phyloP scores from a whole-genome alignment of 495 filamentous ascomycete species.

The Aspergillus cristatus region DNA sequence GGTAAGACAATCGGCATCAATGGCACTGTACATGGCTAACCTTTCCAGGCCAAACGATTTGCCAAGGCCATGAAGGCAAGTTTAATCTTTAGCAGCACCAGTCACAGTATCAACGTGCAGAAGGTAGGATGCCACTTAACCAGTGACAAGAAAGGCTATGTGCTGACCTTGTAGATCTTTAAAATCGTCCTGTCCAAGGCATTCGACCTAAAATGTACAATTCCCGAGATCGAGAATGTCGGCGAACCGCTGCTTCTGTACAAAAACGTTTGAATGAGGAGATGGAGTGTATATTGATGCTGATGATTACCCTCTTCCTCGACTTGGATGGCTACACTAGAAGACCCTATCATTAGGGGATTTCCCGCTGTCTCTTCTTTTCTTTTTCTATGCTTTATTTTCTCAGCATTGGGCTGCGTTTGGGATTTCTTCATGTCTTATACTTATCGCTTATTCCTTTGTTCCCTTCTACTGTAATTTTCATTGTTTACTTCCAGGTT shows the following conservation, averaged over 20 bases:
- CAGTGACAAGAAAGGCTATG: not conserved
- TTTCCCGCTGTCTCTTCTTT: constrained; percentile 14
- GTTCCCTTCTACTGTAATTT: constrained; percentile 11
- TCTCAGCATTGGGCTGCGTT: constrained; percentile 21
- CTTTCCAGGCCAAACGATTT: constrained; percentile 86
- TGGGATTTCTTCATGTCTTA: constrained; percentile 11
- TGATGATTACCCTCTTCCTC: constrained; percentile 23
- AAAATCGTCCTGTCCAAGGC: constrained; percentile 98
- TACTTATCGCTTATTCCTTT: constrained; percentile 12
- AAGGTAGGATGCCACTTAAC: constrained; percentile 52
- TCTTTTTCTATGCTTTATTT: constrained; percentile 10
- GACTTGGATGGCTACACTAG: constrained; percentile 5
- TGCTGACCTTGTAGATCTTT: constrained; percentile 66
- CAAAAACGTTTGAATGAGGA: constrained; percentile 52
- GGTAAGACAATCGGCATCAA: no score
- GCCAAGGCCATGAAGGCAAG: constrained; percentile 97
- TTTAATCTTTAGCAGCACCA: constrained; percentile 96
- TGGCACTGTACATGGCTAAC: no score
- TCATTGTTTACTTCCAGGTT: constrained; percentile 7
- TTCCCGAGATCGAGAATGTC: constrained; percentile 95
- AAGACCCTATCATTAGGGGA: constrained; percentile 7
- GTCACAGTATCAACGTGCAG: constrained; percentile 98
- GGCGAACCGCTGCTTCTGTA: constrained; percentile 96
- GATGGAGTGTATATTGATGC: constrained; percentile 27
- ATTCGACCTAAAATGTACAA: constrained; percentile 97